Percentiles rank a stretch among this genome's conserved stretches.
These are phyloP conservation scores for Scolecobasidium constrictum DNA, from an alignment of 2,329 filamentous ascomycete species.

Conservation along the genomic window DNA sequence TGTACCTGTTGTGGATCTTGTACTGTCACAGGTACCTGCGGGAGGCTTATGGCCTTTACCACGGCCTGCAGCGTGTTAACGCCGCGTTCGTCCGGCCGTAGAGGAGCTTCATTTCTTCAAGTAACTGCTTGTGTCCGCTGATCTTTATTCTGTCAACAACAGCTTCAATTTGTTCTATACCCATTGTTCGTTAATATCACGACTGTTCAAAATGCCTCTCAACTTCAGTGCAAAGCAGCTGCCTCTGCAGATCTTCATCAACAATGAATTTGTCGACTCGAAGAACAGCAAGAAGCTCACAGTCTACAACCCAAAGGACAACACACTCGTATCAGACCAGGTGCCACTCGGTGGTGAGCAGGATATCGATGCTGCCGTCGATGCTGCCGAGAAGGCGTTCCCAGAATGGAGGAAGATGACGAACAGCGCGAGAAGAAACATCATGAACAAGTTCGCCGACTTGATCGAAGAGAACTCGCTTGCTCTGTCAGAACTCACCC, in stretches of 20 bases:
- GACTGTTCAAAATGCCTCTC: slow-evolving; percentile 16
- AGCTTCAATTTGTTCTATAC: not conserved
- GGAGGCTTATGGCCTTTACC: no score
- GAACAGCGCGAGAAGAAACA: slow-evolving; percentile 18
- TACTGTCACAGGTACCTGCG: no score
- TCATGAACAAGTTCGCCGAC: slow-evolving; percentile 23
- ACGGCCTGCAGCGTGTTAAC: no score
- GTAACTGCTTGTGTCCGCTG: no score
- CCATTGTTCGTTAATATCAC: not conserved
- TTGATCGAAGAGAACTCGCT: slow-evolving; percentile 18
- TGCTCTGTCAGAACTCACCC: slow-evolving; percentile 22
- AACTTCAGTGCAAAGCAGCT: slow-evolving; percentile 24
- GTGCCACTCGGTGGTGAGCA: slow-evolving; percentile 33
- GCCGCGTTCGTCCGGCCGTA: not conserved
- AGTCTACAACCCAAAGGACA: slow-evolving; percentile 40
- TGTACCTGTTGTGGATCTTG: no score
- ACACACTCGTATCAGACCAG: slow-evolving; percentile 38
- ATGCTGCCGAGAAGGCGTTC: slow-evolving; percentile 38
- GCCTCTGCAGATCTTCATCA: slow-evolving; percentile 28
- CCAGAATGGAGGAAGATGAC: slow-evolving; percentile 27
- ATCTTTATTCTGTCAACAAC: not conserved
- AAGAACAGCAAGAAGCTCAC: slow-evolving; percentile 35
- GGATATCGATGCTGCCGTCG: slow-evolving; percentile 38
- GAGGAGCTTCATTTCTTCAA: no score
- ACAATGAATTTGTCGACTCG: slow-evolving; percentile 25